Evolutionary conservation across 345 rosid genomes (phyloP).

Genomic region (Sonneratia caseolaris): DNA sequence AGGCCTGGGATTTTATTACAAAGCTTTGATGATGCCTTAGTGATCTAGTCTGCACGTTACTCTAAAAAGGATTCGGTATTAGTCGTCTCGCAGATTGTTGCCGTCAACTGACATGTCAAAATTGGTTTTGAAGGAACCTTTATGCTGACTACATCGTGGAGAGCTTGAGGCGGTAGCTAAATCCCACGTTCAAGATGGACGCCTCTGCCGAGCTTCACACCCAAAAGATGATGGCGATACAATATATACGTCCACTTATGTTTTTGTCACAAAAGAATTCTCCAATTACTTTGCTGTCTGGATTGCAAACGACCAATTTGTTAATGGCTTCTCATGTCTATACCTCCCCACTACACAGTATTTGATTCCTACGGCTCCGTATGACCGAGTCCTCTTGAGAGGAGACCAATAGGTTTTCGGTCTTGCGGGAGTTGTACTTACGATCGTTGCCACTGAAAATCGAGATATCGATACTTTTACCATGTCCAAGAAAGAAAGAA

Average conservation of each 20-base stretch:
- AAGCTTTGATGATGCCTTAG: no score
- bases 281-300: not conserved
- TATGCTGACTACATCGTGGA: conserved; percentile 79
- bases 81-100: not conserved
- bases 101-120: not conserved
- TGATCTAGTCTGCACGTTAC: no score
- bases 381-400: no score
- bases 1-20: no score
- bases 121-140: conserved; percentile 52
- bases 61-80: no score
- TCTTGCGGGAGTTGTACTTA: no score
- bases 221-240: not conserved
- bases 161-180: conserved; percentile 53
- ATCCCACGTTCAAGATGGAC: not conserved
- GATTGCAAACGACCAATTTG: not conserved
- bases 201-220: not conserved
- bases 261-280: not conserved
- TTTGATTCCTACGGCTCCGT: no score
- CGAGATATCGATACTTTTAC: no score
- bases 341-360: not conserved
- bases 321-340: no score
- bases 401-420: no score
- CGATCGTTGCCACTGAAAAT: no score
- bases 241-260: not conserved
- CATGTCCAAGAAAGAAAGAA: no score